phyloP scores from a whole-genome alignment of 2,329 filamentous ascomycete species.

The Penicillium sp. region DNA sequence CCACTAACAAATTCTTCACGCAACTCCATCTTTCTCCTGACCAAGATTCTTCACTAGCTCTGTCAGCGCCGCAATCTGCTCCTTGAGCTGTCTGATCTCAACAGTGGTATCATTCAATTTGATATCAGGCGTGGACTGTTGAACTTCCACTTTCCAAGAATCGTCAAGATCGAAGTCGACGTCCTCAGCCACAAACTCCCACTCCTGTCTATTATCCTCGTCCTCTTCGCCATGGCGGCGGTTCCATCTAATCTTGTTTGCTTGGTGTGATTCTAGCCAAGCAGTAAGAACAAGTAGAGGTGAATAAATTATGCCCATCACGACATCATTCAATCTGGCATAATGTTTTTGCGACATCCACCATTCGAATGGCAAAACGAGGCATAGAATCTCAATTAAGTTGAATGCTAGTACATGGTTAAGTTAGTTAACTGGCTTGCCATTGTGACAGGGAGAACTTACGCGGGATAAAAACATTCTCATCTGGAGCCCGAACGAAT shows the following conservation, averaged over 20 bases:
- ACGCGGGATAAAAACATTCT: conserved; percentile 95
- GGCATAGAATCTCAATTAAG: conserved; percentile 80
- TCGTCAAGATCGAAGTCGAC: conserved; percentile 77
- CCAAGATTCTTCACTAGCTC: conserved; percentile 64
- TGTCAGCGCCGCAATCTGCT: conserved; percentile 65
- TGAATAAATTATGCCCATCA: conserved; percentile 86
- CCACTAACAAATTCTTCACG: no score
- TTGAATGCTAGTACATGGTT: conserved; percentile 67
- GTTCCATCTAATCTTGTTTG: conserved; percentile 71
- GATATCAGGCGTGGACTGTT: conserved; percentile 77
- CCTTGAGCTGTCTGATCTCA: conserved; percentile 57
- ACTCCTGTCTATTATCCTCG: conserved; percentile 86
- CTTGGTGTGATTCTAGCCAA: conserved; percentile 68
- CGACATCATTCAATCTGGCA: conserved; percentile 79
- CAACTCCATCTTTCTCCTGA: conserved; percentile 24
- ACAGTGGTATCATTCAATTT: conserved; percentile 76
- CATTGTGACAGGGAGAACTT: conserved; percentile 27
- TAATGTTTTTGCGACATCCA: conserved; percentile 80
- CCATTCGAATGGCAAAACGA: conserved; percentile 88
- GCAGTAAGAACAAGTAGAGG: conserved; percentile 82
- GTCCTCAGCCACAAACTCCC: conserved; percentile 76
- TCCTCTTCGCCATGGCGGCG: conserved; percentile 81
- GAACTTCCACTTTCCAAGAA: conserved; percentile 82
- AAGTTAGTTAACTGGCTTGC: no score
- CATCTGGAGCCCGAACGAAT: conserved; percentile 93